These are phyloP conservation scores for Neofusicoccum sp. DNA, from an alignment of 2,329 filamentous ascomycete genomes.

Conservation along the genomic window DNA sequence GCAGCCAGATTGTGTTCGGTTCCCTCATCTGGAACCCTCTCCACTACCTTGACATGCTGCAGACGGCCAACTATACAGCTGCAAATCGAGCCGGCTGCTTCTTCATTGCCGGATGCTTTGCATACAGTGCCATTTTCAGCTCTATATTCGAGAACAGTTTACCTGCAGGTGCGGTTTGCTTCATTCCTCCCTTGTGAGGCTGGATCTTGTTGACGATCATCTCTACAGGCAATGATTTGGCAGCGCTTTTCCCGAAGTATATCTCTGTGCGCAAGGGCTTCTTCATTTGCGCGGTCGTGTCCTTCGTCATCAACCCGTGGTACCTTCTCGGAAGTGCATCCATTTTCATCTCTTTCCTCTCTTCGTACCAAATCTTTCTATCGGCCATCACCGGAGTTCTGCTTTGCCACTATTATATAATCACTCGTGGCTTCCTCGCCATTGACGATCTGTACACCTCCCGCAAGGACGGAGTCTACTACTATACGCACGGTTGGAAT, in stretches of 20 bases:
- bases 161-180: conserved; percentile 41
- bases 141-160: conserved; percentile 50
- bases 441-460: no score
- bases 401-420: no score
- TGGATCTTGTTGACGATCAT: conserved; percentile 36
- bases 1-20: conserved; percentile 36
- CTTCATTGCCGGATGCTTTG: conserved; percentile 46
- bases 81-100: conserved; percentile 44
- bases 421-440: no score
- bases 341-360: conserved; percentile 46
- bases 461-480: no score
- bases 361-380: conserved; percentile 48
- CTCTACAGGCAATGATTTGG: no score
- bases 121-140: conserved; percentile 48
- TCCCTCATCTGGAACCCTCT: conserved; percentile 43
- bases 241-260: no score
- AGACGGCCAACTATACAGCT: conserved; percentile 23
- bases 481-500: no score
- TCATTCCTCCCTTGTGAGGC: no score
- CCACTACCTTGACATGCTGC: conserved; percentile 40
- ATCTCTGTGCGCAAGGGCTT: conserved; percentile 40
- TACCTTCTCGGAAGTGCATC: conserved; percentile 38
- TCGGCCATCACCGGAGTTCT: not conserved
- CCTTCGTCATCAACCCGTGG: conserved; percentile 44
- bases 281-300: conserved; percentile 41